Evolutionary conservation across 345 rosid genomes (phyloP).

Genomic region (Linum lewisii): DNA sequence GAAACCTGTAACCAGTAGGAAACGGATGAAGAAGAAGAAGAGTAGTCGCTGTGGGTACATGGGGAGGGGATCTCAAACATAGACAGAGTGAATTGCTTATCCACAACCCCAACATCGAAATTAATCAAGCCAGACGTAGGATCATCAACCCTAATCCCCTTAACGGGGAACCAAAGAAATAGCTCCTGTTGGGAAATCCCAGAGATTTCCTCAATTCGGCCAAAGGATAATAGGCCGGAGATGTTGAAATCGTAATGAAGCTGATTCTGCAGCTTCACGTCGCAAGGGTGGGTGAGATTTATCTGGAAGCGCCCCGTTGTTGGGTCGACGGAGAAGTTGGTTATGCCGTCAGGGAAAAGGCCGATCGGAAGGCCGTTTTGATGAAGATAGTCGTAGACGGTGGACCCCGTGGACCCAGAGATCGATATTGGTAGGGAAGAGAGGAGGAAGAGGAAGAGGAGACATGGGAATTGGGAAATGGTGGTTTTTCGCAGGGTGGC

Average conservation of each 20-base stretch:
- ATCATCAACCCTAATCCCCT: slow-evolving; percentile 24
- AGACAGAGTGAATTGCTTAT: slow-evolving; percentile 23
- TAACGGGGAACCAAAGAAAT: slow-evolving; percentile 26
- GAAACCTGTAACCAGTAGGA: not conserved
- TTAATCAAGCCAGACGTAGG: slow-evolving; percentile 22
- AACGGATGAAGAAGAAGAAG: not conserved
- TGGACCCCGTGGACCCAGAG: not conserved
- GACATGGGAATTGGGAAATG: not conserved
- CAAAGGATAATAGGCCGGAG: slow-evolving; percentile 15
- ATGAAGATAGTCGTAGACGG: slow-evolving; percentile 21
- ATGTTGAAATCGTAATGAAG: slow-evolving; percentile 24
- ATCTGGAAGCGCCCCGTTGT: slow-evolving; percentile 15
- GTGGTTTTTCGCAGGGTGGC: not conserved
- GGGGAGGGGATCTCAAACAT: slow-evolving; percentile 15
- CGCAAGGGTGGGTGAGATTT: slow-evolving; percentile 19
- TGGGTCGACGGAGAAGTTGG: slow-evolving; percentile 16
- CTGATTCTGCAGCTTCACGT: slow-evolving; percentile 23
- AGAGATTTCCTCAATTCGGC: slow-evolving; percentile 13
- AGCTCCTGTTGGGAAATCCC: slow-evolving; percentile 27
- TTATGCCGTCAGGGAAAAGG: slow-evolving; percentile 21
- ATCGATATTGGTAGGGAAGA: not conserved
- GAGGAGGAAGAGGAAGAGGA: slow-evolving; percentile 2
- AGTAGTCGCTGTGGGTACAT: not conserved
- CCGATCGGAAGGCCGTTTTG: slow-evolving; percentile 20
- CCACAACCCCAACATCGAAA: slow-evolving; percentile 24